Percentiles rank a stretch among this genome's conserved stretches.
phyloP scores from a whole-genome alignment of 306 rosid species.

The Aeschynomene evenia region DNA sequence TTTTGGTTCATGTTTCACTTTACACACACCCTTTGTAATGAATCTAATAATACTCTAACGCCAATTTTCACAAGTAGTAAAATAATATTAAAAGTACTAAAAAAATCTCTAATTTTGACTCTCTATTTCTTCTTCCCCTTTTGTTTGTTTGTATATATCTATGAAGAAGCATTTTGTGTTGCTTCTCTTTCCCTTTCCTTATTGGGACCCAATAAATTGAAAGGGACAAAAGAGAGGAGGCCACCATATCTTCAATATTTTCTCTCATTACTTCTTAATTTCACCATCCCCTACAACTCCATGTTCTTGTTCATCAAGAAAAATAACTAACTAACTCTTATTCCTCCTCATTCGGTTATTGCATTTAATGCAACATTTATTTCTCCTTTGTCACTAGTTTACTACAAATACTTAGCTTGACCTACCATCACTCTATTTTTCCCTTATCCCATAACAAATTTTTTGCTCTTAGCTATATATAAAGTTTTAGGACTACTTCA shows the following conservation, averaged over 20 bases:
- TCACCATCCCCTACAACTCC: constrained; percentile 53
- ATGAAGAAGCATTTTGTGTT: constrained; percentile 25
- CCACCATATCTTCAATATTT: constrained; percentile 46
- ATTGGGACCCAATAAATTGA: constrained; percentile 57
- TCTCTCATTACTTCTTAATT: constrained; percentile 40
- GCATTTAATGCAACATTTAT: constrained; percentile 59
- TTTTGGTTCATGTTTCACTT: constrained; percentile 39
- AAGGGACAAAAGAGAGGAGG: constrained; percentile 41
- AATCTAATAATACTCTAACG: constrained; percentile 3
- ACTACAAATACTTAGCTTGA: constrained; percentile 35
- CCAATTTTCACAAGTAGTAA: not conserved
- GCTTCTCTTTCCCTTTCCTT: constrained; percentile 37
- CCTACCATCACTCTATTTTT: constrained; percentile 22
- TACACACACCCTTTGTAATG: constrained; percentile 10
- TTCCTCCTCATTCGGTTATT: constrained; percentile 32
- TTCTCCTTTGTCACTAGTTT: constrained; percentile 30
- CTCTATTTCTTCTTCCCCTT: not conserved
- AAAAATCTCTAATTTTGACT: constrained; percentile 5
- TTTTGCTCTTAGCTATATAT: too few species aligned
- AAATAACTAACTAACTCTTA: too few species aligned
- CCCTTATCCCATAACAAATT: constrained; percentile 9
- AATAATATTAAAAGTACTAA: too few species aligned
- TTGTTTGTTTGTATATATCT: constrained; percentile 28
- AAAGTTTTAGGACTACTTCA: not conserved
- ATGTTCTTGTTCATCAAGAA: constrained; percentile 63